Percentiles rank a stretch among this genome's conserved stretches.
phyloP scores from a whole-genome alignment of 2,329 filamentous ascomycete genomes.

The Thelonectria olida region DNA sequence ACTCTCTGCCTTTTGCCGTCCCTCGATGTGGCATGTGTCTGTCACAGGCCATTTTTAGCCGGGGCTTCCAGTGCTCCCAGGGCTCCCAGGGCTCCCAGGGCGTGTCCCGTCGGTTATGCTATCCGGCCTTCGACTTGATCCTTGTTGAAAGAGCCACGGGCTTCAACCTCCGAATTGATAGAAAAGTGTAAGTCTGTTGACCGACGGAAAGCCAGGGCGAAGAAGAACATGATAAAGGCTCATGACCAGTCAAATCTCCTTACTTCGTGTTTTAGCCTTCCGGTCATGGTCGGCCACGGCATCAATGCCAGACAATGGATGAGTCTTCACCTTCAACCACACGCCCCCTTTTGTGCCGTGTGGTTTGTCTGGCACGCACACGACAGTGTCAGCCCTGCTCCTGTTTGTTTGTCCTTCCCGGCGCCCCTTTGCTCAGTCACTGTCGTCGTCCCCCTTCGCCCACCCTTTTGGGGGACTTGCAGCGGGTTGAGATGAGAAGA shows the following conservation, averaged over 20 bases:
- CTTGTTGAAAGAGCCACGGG: neutral
- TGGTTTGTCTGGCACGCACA: too few species aligned
- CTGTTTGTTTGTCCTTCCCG: neutral
- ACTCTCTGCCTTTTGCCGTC: neutral
- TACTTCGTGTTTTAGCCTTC: too few species aligned
- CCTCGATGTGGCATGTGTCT: neutral
- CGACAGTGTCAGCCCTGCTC: neutral
- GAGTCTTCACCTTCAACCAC: too few species aligned
- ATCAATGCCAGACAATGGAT: too few species aligned
- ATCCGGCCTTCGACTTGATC: conserved; percentile 8
- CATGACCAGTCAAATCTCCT: too few species aligned
- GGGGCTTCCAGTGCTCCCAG: conserved; percentile 1
- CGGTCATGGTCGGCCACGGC: too few species aligned
- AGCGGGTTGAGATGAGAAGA: neutral
- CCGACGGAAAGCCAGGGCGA: neutral
- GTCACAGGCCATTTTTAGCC: conserved; percentile 9
- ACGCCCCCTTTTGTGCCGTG: too few species aligned
- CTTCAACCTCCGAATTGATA: conserved; percentile 4
- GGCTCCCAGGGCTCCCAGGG: neutral
- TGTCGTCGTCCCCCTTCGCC: neutral
- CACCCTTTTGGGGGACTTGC: neutral
- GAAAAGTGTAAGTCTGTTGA: neutral
- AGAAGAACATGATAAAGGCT: neutral
- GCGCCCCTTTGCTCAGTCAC: neutral
- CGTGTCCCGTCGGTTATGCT: conserved; percentile 9